These are phyloP conservation scores for Carex arenaria DNA, from an alignment of 202 grass and related monocot species.

Conservation along the genomic window DNA sequence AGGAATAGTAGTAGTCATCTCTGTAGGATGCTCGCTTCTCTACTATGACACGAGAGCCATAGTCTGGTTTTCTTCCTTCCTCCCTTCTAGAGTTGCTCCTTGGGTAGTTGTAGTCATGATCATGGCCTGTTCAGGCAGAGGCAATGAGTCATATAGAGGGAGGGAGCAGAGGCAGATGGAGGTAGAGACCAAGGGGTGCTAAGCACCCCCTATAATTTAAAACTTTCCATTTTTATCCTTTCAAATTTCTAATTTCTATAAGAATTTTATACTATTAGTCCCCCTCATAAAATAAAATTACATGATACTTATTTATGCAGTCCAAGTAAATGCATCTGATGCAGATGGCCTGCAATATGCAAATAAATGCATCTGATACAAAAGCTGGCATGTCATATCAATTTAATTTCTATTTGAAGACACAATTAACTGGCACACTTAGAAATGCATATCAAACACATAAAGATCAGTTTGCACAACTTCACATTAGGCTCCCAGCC, in stretches of 20 bases:
- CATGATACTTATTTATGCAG: no score
- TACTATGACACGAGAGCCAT: conserved; percentile 48
- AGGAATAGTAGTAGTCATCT: conserved; percentile 61
- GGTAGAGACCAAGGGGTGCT: no score
- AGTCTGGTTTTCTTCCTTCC: conserved; percentile 31
- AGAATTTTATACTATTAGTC: no score
- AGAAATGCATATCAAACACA: not conserved
- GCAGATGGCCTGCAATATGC: not conserved
- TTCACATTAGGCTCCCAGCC: not conserved
- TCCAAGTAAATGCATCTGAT: not conserved
- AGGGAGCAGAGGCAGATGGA: not conserved
- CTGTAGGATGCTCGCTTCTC: conserved; percentile 55
- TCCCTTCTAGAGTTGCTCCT: conserved; percentile 17
- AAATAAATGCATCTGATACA: not conserved
- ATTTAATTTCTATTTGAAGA: not conserved
- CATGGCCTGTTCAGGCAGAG: conserved; percentile 50
- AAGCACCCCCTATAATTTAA: no score
- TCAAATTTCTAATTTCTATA: no score
- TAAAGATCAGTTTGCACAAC: not conserved
- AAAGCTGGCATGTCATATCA: not conserved
- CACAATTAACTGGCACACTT: not conserved
- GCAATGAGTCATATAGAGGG: conserved; percentile 27
- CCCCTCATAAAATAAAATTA: no score
- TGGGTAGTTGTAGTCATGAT: conserved; percentile 12
- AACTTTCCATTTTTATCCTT: no score